Conservation (phyloP, 768 basidiomycete species). For the Agrocybe pediades region DNA sequence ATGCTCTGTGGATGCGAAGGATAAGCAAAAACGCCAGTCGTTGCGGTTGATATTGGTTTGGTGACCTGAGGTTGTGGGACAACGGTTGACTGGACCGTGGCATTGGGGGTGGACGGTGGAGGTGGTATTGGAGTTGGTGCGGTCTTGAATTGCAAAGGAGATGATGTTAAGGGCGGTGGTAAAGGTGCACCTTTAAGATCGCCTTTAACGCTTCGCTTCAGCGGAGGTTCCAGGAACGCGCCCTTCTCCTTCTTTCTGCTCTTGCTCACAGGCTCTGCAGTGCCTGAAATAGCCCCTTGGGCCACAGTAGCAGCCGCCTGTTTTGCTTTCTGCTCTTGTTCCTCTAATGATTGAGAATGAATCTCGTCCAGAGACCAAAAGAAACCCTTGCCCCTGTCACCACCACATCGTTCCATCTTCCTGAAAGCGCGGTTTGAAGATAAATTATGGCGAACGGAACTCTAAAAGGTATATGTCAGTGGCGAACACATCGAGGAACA, state of each 20-base stretch:
- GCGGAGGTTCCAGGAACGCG: slow-evolving; percentile 56
- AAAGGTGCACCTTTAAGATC: slow-evolving; percentile 57
- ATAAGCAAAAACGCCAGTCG: slow-evolving; percentile 46
- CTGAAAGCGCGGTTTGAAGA: slow-evolving; percentile 90
- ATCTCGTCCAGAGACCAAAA: slow-evolving; percentile 91
- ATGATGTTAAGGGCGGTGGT: slow-evolving; percentile 70
- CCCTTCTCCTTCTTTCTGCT: slow-evolving; percentile 65
- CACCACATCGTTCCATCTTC: slow-evolving; percentile 83
- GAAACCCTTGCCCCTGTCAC: slow-evolving; percentile 88
- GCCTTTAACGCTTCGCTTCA: slow-evolving; percentile 72
- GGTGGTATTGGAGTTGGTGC: slow-evolving; percentile 20
- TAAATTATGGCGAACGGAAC: slow-evolving; percentile 93
- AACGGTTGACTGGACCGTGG: slow-evolving; percentile 6
- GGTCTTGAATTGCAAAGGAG: slow-evolving; percentile 57
- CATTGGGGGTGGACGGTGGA: slow-evolving; percentile 20
- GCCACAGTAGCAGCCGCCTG: slow-evolving; percentile 36
- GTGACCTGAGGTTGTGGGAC: neutral
- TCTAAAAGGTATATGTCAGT: slow-evolving; percentile 46
- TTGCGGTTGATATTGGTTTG: slow-evolving; percentile 20
- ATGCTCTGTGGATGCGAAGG: slow-evolving; percentile 27
- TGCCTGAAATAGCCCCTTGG: slow-evolving; percentile 22
- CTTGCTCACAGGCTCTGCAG: slow-evolving; percentile 34
- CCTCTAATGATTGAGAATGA: slow-evolving; percentile 66
- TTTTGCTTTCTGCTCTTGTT: slow-evolving; percentile 62
- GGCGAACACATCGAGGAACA: slow-evolving; percentile 7